Evolutionary conservation across 768 basidiomycete species (phyloP), one percentile per base, ranked within the genome.

Genomic region (Paxillus ammoniavirescens): DNA sequence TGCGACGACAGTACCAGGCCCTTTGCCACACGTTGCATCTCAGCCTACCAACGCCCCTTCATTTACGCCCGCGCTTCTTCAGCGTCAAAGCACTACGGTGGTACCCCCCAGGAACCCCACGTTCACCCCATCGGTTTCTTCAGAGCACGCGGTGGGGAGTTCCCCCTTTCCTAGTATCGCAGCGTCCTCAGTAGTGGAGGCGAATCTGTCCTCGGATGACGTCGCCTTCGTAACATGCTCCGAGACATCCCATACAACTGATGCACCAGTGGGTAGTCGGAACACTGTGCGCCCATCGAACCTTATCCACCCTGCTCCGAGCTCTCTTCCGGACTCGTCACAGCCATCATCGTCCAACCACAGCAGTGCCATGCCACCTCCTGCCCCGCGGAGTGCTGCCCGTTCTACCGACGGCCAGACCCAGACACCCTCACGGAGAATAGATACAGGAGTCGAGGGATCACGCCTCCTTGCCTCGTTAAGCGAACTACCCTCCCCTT

Each of bases 401-500:
- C 57, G 49, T 28, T 18, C 59, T 23, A 9, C 8, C 3, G 58
- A 59, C 35, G 31, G 53, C 4, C 38, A 41, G 8, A 35, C 33
- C 6, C 54, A 53, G 8, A 56, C 54, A 7, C 47, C 55, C 23
- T 47, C 64, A 5, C 46, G 45, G 42, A 40, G 50, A 23, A 44
- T 49, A 15, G 44, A 44, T 52, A 23, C 46, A 42, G 47, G 26
- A 7, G 58, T 40, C 28, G 54, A 50, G 31, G 49, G 56, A 50
- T 54, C 56, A 41, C 55, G 67, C 42, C 21, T 80, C 50, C 60
- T 75, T 55, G 42, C 73, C 8, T 73, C 78, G 1, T 67, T 87
- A 14, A 69, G 69, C 38, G 74, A 82, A 35, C 60, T 71, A 17
- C 72, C 79, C 0, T 70, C 71, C 1, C 59, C 89, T n/a, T 85